A percentile compares a stretch with the other conserved stretches of the same genome.
Conservation (phyloP, 768 basidiomycete genomes). For the Hericium erinaceus region DNA sequence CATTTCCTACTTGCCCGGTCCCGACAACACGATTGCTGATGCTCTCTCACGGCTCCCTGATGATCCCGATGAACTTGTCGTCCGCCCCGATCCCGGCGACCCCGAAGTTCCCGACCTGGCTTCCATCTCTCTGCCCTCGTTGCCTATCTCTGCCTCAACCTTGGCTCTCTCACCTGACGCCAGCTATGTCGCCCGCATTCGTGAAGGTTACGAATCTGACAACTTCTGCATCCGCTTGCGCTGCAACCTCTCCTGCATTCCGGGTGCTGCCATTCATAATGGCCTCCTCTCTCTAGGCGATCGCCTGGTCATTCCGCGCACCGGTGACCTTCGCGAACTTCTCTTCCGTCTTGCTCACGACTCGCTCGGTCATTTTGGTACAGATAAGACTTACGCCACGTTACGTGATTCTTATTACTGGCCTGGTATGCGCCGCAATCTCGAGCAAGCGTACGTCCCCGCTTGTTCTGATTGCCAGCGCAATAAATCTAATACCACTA, state of each 20-base stretch:
- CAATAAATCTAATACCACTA: slow-evolving; percentile 22
- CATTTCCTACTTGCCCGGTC: not conserved
- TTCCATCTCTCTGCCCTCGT: too few relatives aligned
- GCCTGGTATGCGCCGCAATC: not conserved
- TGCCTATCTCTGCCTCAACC: too few relatives aligned
- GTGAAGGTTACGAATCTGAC: not conserved
- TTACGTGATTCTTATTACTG: not conserved
- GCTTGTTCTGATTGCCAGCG: slow-evolving; percentile 20
- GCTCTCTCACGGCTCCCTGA: not conserved
- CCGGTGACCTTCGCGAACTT: not conserved
- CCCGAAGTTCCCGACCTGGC: too few relatives aligned
- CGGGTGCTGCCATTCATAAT: not conserved
- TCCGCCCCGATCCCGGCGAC: too few relatives aligned
- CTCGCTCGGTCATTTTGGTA: not conserved
- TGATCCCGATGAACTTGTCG: too few relatives aligned
- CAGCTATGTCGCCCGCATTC: too few relatives aligned
- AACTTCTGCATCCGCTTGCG: not conserved
- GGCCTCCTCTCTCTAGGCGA: not conserved
- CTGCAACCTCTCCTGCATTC: not conserved
- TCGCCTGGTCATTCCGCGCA: not conserved
- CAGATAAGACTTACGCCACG: not conserved
- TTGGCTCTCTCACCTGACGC: too few relatives aligned
- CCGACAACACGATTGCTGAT: not conserved
- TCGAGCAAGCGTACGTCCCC: slow-evolving; percentile 21
- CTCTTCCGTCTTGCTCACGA: not conserved